A percentile compares a stretch with the other conserved stretches of the same genome.
These are phyloP conservation scores for Quercus lobata DNA, from an alignment of 331 rosid genomes.

Conservation along the genomic window DNA sequence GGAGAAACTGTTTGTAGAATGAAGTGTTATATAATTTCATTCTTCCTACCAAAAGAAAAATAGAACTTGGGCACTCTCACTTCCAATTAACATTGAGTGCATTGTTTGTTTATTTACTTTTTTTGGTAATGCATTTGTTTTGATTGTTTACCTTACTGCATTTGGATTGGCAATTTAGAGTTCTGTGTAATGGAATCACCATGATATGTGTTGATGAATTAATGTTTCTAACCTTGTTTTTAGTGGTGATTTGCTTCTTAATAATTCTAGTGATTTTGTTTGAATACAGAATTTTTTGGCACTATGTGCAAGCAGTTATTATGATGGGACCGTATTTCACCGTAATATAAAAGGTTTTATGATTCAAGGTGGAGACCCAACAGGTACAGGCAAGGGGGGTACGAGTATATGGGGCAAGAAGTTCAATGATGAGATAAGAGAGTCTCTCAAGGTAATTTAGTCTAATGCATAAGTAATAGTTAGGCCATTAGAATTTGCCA, in stretches of 20 bases:
- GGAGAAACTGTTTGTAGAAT: not conserved
- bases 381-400: conserved; percentile 96
- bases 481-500: not conserved
- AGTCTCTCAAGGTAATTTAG: conserved; percentile 72
- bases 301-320: conserved; percentile 75
- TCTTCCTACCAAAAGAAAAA: not conserved
- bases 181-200: not conserved
- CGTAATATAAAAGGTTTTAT: conserved; percentile 97
- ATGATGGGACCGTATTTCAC: conserved; percentile 93
- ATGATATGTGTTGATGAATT: not conserved
- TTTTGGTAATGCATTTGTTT: not conserved
- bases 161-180: not conserved
- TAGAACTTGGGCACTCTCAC: not conserved
- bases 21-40: not conserved
- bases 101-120: not conserved
- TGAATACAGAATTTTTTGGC: conserved; percentile 78
- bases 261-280: not conserved
- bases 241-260: not conserved
- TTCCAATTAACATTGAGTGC: not conserved
- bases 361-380: conserved; percentile 99
- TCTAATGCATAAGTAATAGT: not conserved
- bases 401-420: conserved; percentile 96
- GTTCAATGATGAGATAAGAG: conserved; percentile 89
- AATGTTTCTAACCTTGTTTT: not conserved
- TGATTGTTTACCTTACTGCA: not conserved